Base-by-base conservation (phyloP, 1,284 basidiomycete species). In the Fomitopsis pinicola region DNA sequence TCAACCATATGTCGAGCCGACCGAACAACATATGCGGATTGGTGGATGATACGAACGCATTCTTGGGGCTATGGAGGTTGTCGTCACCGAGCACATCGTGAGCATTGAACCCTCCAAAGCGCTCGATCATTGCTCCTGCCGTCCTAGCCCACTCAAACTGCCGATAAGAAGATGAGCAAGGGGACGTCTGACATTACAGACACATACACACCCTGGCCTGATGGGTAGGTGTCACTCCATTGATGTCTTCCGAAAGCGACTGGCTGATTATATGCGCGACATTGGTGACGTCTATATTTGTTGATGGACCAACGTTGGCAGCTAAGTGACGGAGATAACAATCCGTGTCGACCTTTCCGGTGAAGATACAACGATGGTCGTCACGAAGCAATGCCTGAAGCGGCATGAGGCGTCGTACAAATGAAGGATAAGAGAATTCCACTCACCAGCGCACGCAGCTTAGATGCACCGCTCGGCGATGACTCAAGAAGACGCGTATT, bases 201-300 rank as follows among this genome's bases (percentile, higher is more conserved):
- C 14, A 33, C 28, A 38, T 14, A 19, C 14, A 35, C 33, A 59
- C 58, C 59, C 55, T 55, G 30, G 53, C 53, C 19, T 26, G 58
- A 17, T 55, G 35, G 4, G 57, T 42, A 26, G 56, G 52, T 22
- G 42, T 28, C 42, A 28, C 14, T 38, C 61, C 52, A 3, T 15
- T 10, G 14, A 59, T 54, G 22, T 62, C 38, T 5, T 53, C 50
- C 30, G 50, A 14, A 14, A 35, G 30, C 5, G 50, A 53, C 33
- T 40, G 55, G 59, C 57, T 61, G 57, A 61, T 61, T 42, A 61
- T 63, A 57, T 61, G 62, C 33, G 62, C 59, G 4, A 63, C 57
- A 28, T 59, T 61, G 19, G 62, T 61, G 38, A n/a, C 10, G 10
- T 36, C 10, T 12, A 36, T 6, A 7, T 6, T 1, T 12, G 42